A percentile compares a stretch with the other conserved stretches of the same genome.
These are phyloP conservation scores for Pseudogymnoascus sp. DNA, from an alignment of 2,329 filamentous ascomycete species.

Conservation along the genomic window DNA sequence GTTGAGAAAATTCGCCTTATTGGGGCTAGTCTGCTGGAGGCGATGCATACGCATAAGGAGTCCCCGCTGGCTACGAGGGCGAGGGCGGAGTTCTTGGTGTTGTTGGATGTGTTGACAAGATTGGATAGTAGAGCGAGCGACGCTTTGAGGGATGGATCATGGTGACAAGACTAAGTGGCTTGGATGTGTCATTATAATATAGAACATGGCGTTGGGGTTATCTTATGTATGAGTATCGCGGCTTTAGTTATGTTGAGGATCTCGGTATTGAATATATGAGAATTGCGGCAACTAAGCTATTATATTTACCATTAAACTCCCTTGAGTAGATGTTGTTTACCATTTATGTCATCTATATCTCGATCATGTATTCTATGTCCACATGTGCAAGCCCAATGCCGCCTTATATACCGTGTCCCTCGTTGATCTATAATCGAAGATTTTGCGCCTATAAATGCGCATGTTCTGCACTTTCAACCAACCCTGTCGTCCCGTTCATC, in stretches of 20 bases:
- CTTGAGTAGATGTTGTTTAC: not conserved
- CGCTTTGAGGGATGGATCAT: conserved; percentile 28
- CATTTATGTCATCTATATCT: not conserved
- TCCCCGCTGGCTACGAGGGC: conserved; percentile 32
- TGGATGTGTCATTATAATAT: not conserved
- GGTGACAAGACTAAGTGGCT: not conserved
- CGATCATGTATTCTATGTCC: not conserved
- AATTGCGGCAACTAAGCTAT: not conserved
- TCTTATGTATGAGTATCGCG: not conserved
- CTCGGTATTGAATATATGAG: not conserved
- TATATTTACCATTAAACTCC: not conserved
- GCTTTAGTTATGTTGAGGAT: not conserved
- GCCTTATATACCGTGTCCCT: not conserved
- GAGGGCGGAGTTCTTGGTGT: conserved; percentile 31
- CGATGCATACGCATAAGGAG: conserved; percentile 31
- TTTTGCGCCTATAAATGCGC: not conserved
- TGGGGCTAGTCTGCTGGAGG: conserved; percentile 31
- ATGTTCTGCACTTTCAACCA: not conserved
- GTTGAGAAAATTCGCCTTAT: conserved; percentile 35
- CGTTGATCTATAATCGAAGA: not conserved
- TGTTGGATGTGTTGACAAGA: conserved; percentile 34
- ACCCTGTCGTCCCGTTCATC: not conserved
- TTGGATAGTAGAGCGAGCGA: conserved; percentile 37
- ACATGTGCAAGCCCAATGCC: not conserved
- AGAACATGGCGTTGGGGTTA: not conserved